These are phyloP conservation scores for Nyctanthes arbortristis DNA, from an alignment of 257 asterid genomes.

Conservation along the genomic window DNA sequence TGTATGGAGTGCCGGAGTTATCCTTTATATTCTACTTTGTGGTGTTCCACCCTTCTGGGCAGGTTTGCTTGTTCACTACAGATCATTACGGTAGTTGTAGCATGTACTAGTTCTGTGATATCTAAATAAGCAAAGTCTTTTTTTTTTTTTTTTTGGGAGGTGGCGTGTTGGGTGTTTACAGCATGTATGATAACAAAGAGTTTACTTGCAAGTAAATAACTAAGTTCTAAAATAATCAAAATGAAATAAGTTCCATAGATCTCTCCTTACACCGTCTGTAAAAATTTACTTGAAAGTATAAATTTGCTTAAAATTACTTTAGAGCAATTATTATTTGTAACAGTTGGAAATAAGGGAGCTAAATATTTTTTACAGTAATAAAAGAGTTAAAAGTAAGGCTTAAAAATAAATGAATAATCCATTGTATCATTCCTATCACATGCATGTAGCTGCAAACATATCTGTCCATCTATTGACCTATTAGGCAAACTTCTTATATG, in stretches of 20 bases:
- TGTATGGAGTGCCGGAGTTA: conserved; percentile 78
- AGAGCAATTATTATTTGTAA: too few relatives aligned
- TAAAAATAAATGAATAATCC: not conserved
- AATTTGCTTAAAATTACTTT: too few relatives aligned
- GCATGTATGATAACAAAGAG: not conserved
- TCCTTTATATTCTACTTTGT: conserved; percentile 68
- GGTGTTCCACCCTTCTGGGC: conserved; percentile 91
- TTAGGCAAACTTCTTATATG: not conserved
- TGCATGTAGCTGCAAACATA: not conserved
- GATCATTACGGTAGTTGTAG: not conserved
- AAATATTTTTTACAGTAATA: too few relatives aligned
- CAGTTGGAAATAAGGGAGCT: too few relatives aligned
- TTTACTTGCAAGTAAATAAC: not conserved
- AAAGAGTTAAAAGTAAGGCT: not conserved
- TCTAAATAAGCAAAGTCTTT: not conserved
- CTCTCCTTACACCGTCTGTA: too few relatives aligned
- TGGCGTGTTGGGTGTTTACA: too few relatives aligned
- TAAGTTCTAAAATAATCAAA: too few relatives aligned
- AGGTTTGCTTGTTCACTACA: conserved; percentile 32
- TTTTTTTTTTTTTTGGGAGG: too few relatives aligned
- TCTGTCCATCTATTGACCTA: not conserved
- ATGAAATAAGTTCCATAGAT: too few relatives aligned
- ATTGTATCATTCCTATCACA: not conserved
- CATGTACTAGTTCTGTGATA: not conserved
- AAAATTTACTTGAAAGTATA: too few relatives aligned